phyloP scores from a whole-genome alignment of 2,329 filamentous ascomycete species.

The Colletotrichum cordylinicola region DNA sequence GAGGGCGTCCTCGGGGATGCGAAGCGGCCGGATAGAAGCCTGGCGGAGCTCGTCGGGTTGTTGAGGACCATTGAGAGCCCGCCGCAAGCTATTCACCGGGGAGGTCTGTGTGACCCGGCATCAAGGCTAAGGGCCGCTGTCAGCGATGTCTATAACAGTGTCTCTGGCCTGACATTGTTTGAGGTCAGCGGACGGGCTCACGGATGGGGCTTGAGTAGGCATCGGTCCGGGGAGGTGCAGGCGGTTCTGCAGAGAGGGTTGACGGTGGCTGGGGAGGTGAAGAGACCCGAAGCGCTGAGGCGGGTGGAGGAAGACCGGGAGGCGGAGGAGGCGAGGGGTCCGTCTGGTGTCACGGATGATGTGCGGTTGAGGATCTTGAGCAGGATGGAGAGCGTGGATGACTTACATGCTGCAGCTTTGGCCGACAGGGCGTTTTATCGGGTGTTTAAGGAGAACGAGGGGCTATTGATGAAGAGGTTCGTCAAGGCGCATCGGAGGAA shows the following conservation, averaged over 20 bases:
- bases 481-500: conserved; percentile 25
- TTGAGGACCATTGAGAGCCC: conserved; percentile 51
- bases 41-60: conserved; percentile 50
- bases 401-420: conserved; percentile 49
- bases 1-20: conserved; percentile 22
- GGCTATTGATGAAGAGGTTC: conserved; percentile 35
- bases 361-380: conserved; percentile 46
- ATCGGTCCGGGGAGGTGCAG: conserved; percentile 41
- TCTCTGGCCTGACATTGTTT: conserved; percentile 52
- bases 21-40: conserved; percentile 38
- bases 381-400: conserved; percentile 42
- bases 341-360: conserved; percentile 36
- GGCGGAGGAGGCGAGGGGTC: not conserved
- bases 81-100: conserved; percentile 43
- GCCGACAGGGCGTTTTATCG: conserved; percentile 48
- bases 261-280: not conserved
- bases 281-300: not conserved
- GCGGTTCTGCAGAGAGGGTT: conserved; percentile 22
- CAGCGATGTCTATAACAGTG: conserved; percentile 56
- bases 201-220: conserved; percentile 55
- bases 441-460: conserved; percentile 51
- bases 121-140: conserved; percentile 52
- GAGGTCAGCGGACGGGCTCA: conserved; percentile 54
- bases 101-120: conserved; percentile 55
- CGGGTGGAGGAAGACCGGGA: not conserved